A percentile compares a stretch with the other conserved stretches of the same genome.
phyloP scores from a whole-genome alignment of 345 rosid species.

The Psidium guajava region DNA sequence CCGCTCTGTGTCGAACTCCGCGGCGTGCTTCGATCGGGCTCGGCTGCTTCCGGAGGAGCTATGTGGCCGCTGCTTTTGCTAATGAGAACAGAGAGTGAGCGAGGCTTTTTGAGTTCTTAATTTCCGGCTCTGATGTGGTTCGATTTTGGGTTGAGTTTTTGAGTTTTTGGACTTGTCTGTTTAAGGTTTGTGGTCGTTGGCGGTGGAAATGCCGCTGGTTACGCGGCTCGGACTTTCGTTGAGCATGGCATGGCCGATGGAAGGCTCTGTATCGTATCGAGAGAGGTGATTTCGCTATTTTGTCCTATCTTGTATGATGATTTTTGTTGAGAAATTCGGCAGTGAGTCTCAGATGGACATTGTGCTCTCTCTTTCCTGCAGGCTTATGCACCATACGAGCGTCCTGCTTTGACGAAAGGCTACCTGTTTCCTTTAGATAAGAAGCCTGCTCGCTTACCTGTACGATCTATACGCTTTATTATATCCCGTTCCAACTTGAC shows the following conservation, averaged over 20 bases:
- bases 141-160: not conserved
- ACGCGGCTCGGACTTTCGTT: conserved; percentile 89
- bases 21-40: conserved; percentile 27
- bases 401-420: conserved; percentile 92
- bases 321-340: not conserved
- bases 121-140: not conserved
- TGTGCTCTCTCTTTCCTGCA: conserved; percentile 10
- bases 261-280: conserved; percentile 74
- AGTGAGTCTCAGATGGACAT: not conserved
- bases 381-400: conserved; percentile 90
- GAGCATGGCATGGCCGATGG: conserved; percentile 95
- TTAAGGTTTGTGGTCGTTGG: conserved; percentile 77
- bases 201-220: conserved; percentile 98
- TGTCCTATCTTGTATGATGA: not conserved
- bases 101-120: not conserved
- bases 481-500: not conserved
- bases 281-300: conserved; percentile 44
- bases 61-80: conserved; percentile 52
- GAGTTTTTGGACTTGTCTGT: not conserved
- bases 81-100: conserved; percentile 84
- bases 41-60: conserved; percentile 29
- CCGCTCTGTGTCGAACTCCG: conserved; percentile 31
- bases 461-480: conserved; percentile 16
- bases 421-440: conserved; percentile 86
- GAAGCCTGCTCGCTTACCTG: conserved; percentile 93